Base-by-base conservation (phyloP, 805 yeast species). In the Wickerhamomyces pijperi region DNA sequence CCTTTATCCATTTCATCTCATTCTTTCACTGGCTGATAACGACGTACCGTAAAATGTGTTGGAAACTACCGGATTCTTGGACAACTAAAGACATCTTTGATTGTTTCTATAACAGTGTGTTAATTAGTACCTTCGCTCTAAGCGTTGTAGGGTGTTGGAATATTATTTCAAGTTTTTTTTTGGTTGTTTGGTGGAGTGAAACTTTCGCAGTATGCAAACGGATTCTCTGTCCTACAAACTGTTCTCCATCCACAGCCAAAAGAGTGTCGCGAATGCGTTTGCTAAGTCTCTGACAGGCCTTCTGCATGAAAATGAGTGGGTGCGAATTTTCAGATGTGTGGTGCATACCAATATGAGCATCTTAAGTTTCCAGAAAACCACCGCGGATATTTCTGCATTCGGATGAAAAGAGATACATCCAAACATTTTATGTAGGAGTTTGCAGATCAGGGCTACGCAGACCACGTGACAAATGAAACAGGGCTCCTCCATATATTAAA, bases 1-100 rank as follows among this genome's bases (percentile, higher is more conserved):
- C 14, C 19, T 16, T 9, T 14, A 16, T 18, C 3, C 31, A 19
- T 7, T 18, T 38, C 33, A 23, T n/a, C 32, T 41, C 35, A 19
- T 32, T 28, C 23, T 34, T 36, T 31, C 19, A 32, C 13, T 17
- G 19, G 37, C n/a, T 23, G 34, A 21, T 18, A 29, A 28, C 12
- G 49, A 82, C 92, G 71, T 82, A 83, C 92, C 97, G 98, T 78
- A 92, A 84, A 78, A 92, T 92, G 94, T 92, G 99, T 78, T 94
- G 98, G 94, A 94, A 92, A 71, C 92, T 84, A 72, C 95, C 95
- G 76, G 85, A 82, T 78, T 92, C 98, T 76, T 85, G 92, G 72
- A 92, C 92, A 74, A 87, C 96, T 79, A 86, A 80, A 69, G 95
- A 83, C 95, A 85, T 84, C 45, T 51, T 49, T 47, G 47, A 43